phyloP scores from a whole-genome alignment of 129 eudicot species.

The Erigeron canadensis region DNA sequence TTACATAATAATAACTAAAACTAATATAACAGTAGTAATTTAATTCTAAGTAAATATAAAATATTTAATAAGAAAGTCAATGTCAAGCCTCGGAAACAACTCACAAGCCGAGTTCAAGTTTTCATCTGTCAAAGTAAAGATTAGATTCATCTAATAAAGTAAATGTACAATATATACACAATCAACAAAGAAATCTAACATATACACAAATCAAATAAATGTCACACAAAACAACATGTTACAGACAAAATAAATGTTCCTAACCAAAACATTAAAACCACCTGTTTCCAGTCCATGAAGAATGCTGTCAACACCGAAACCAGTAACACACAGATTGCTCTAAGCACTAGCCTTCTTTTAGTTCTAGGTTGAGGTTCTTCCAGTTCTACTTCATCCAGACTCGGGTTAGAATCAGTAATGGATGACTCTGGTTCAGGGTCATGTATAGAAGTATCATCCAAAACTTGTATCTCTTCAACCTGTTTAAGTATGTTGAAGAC shows the following conservation, averaged over 20 bases:
- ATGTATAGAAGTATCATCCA: slow-evolving; percentile 18
- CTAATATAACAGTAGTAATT: too few species aligned
- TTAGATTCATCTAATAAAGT: slow-evolving; percentile 12
- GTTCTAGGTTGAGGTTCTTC: slow-evolving; percentile 25
- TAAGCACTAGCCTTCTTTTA: slow-evolving; percentile 30
- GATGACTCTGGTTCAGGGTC: slow-evolving; percentile 44
- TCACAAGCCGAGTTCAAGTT: too few species aligned
- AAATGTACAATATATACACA: slow-evolving; percentile 31
- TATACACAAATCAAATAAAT: slow-evolving; percentile 22
- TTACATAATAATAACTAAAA: too few species aligned
- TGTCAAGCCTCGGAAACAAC: too few species aligned
- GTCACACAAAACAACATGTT: slow-evolving; percentile 5
- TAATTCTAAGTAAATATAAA: too few species aligned
- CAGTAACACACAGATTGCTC: slow-evolving; percentile 43
- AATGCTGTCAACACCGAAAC: slow-evolving; percentile 48
- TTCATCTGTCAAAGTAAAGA: too few species aligned
- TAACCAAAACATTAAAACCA: slow-evolving; percentile 12
- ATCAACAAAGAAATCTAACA: slow-evolving; percentile 26
- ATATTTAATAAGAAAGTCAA: too few species aligned
- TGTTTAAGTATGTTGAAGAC: slow-evolving; percentile 23
- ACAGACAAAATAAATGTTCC: slow-evolving; percentile 24
- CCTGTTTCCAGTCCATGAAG: slow-evolving; percentile 29
- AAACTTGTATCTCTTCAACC: slow-evolving; percentile 58
- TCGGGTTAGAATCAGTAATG: slow-evolving; percentile 32
- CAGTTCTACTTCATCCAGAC: slow-evolving; percentile 29